Evolutionary conservation across 2,329 filamentous ascomycete genomes (phyloP).

Genomic region (Cladosporium sp.): DNA sequence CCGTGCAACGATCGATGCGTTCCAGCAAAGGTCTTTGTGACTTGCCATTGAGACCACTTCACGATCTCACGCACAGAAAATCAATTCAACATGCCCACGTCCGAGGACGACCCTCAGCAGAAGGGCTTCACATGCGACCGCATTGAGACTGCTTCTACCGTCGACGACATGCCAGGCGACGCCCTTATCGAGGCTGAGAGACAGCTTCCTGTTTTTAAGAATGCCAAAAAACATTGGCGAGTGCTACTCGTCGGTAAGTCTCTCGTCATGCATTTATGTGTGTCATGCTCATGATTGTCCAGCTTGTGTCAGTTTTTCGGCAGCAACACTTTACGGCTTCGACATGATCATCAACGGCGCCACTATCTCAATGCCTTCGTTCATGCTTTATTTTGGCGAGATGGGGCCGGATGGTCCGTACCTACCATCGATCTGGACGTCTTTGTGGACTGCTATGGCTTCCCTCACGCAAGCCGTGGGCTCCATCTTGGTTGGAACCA

Average conservation of each 20-base stretch:
- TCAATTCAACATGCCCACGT: not conserved
- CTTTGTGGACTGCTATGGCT: not conserved
- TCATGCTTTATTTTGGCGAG: not conserved
- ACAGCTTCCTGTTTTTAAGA: not conserved
- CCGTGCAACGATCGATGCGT: not conserved
- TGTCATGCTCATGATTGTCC: not conserved
- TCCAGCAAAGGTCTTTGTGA: not conserved
- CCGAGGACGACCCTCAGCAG: not conserved
- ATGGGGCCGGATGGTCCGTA: not conserved
- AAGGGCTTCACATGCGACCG: conserved; percentile 7
- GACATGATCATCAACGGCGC: conserved; percentile 7
- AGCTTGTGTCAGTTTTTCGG: conserved; percentile 3
- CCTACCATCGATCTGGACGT: not conserved
- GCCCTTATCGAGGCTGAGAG: not conserved
- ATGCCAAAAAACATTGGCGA: not conserved
- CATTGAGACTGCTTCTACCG: not conserved
- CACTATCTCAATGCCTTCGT: not conserved
- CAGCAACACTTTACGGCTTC: not conserved
- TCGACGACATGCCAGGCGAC: not conserved
- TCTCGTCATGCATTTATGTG: not conserved
- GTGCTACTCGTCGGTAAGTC: not conserved
- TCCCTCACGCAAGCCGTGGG: not conserved
- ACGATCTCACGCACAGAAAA: not conserved
- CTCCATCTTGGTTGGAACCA: not conserved
- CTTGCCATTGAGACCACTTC: not conserved